Evolutionary conservation across 345 rosid genomes (phyloP).

Genomic region (Carallia pectinifolia): DNA sequence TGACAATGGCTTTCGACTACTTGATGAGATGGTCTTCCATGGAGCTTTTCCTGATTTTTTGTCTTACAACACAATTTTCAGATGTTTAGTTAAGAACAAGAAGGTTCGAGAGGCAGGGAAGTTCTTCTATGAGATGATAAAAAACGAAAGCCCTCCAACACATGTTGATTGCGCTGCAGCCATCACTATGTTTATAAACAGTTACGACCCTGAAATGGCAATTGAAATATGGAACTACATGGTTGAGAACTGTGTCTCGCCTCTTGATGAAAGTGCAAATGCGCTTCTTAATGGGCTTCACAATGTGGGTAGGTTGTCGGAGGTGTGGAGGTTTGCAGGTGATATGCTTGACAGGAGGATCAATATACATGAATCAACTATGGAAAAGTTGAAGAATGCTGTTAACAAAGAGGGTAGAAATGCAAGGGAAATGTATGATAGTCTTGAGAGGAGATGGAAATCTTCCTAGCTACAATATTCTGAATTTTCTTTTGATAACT

Average conservation of each 20-base stretch:
- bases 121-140: slow-evolving; percentile 55
- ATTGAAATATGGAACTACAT: slow-evolving; percentile 57
- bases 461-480: slow-evolving; percentile 16
- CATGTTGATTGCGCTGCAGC: slow-evolving; percentile 42
- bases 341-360: slow-evolving; percentile 49
- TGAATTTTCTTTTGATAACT: slow-evolving; percentile 4
- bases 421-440: slow-evolving; percentile 46
- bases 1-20: slow-evolving; percentile 39
- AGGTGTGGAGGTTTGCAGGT: slow-evolving; percentile 42
- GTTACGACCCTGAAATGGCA: slow-evolving; percentile 57
- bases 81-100: slow-evolving; percentile 46
- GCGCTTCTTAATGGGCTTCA: slow-evolving; percentile 47
- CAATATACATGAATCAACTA: slow-evolving; percentile 40
- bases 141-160: slow-evolving; percentile 50
- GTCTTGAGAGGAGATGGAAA: slow-evolving; percentile 46
- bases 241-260: slow-evolving; percentile 37
- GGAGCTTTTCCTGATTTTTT: slow-evolving; percentile 54
- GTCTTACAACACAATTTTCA: slow-evolving; percentile 50
- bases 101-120: slow-evolving; percentile 35
- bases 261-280: slow-evolving; percentile 46
- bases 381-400: slow-evolving; percentile 43
- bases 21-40: slow-evolving; percentile 51
- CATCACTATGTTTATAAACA: slow-evolving; percentile 39
- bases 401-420: slow-evolving; percentile 36
- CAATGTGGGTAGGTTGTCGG: slow-evolving; percentile 45